Percentiles rank a stretch among this genome's conserved stretches.
These are phyloP conservation scores for Aspergillus cavernicola DNA, from an alignment of 495 filamentous ascomycete species.

Conservation along the genomic window DNA sequence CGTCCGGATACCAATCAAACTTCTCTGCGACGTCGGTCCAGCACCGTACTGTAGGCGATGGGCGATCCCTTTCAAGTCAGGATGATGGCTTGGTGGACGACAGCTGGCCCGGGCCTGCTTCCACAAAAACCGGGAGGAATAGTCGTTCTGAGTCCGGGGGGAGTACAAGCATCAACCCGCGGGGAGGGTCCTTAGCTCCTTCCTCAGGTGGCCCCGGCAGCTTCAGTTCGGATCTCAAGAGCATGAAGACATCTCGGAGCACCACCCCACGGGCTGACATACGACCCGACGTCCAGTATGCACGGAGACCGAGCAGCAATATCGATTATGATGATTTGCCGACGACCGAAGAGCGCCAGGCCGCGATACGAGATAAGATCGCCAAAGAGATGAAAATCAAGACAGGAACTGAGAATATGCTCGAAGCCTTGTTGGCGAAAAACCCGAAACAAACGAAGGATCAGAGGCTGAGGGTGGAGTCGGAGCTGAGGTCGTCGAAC, in stretches of 20 bases:
- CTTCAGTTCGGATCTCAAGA: conserved; percentile 88
- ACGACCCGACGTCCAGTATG: conserved; percentile 56
- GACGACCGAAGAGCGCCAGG: conserved; percentile 70
- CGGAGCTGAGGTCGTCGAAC: conserved; percentile 88
- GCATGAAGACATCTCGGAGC: conserved; percentile 62
- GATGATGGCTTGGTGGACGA: conserved; percentile 49
- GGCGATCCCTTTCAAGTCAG: conserved; percentile 50
- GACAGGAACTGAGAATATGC: conserved; percentile 92
- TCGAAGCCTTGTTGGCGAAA: conserved; percentile 91
- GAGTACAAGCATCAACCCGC: conserved; percentile 55
- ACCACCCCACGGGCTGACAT: conserved; percentile 70
- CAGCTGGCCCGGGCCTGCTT: conserved; percentile 46
- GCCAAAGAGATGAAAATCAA: conserved; percentile 97
- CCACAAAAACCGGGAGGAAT: conserved; percentile 37
- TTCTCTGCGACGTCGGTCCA: conserved; percentile 69
- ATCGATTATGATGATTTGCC: conserved; percentile 57
- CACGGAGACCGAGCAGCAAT: conserved; percentile 55
- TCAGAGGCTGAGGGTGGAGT: conserved; percentile 80
- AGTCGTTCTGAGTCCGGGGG: conserved; percentile 58
- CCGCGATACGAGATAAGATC: conserved; percentile 71
- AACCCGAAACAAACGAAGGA: conserved; percentile 94
- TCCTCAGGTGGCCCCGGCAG: conserved; percentile 73
- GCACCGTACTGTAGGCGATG: conserved; percentile 56
- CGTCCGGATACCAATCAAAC: conserved; percentile 46
- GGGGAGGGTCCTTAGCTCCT: conserved; percentile 59